Evolutionary conservation across 1,139 yeast species (phyloP).

Genomic region (Wickerhamomyces sp.): DNA sequence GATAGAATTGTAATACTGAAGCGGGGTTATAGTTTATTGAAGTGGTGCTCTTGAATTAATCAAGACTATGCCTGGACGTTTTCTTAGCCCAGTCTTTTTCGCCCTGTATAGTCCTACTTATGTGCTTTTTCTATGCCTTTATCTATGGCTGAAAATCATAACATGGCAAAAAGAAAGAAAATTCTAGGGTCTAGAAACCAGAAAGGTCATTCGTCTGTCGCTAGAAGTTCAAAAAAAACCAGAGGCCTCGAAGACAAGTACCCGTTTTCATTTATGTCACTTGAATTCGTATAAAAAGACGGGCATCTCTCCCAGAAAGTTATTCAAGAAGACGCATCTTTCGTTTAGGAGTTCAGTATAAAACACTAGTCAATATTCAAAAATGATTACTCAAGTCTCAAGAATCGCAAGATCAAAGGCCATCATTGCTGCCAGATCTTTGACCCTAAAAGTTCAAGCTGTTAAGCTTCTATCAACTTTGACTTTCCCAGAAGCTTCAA

Average conservation of each 20-base stretch:
- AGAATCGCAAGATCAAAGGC: slow-evolving; percentile 4
- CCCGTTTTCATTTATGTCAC: no score
- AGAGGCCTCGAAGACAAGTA: background rate
- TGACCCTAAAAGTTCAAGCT: slow-evolving; percentile 5
- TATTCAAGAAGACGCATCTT: background rate
- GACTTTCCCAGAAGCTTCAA: slow-evolving; percentile 33
- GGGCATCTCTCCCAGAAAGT: background rate
- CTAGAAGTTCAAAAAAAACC: background rate
- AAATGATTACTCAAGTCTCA: slow-evolving; percentile 2
- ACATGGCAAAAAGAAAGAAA: no score
- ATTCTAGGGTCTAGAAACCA: background rate
- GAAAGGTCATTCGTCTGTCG: background rate
- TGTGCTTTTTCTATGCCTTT: background rate
- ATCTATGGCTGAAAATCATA: background rate
- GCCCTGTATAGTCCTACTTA: background rate
- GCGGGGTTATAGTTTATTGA: no score
- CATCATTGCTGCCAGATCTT: slow-evolving; percentile 1
- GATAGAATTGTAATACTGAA: no score
- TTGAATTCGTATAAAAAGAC: background rate
- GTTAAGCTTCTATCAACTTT: slow-evolving; percentile 10
- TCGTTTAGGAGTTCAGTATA: background rate
- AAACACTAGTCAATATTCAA: background rate
- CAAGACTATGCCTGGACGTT: background rate
- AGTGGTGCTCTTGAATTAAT: no score
- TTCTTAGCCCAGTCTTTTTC: background rate